phyloP scores from a whole-genome alignment of 2,329 filamentous ascomycete species.

The Ascochyta koolunga region DNA sequence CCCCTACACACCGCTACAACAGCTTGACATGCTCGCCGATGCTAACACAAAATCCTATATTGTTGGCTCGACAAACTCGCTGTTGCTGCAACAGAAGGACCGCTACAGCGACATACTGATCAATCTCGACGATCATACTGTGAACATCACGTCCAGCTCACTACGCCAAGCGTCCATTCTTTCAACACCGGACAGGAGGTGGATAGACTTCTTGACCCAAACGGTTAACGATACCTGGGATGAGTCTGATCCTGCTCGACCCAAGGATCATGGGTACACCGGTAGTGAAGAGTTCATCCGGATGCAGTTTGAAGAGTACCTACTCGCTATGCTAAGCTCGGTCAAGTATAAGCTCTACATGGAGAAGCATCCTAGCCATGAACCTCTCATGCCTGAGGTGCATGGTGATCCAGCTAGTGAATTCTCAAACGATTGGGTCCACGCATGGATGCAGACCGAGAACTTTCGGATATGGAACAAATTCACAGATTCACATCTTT shows the following conservation, averaged over 20 bases:
- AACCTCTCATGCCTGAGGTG: conserved; percentile 65
- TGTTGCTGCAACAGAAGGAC: conserved; percentile 91
- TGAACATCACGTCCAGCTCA: conserved; percentile 82
- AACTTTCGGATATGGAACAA: conserved; percentile 90
- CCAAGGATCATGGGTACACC: conserved; percentile 93
- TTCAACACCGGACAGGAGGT: conserved; percentile 85
- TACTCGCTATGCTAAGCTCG: conserved; percentile 83
- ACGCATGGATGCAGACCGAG: conserved; percentile 85
- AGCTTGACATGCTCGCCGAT: conserved; percentile 91
- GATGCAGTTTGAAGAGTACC: conserved; percentile 95
- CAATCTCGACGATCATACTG: conserved; percentile 87
- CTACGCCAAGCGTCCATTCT: conserved; percentile 77
- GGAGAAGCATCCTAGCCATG: conserved; percentile 55
- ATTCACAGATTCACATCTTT: conserved; percentile 77
- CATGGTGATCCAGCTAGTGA: conserved; percentile 86
- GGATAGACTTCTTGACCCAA: conserved; percentile 95
- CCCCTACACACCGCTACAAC: conserved; percentile 94
- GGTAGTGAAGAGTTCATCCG: conserved; percentile 98
- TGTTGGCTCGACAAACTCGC: conserved; percentile 93
- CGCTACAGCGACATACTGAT: conserved; percentile 95
- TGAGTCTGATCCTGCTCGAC: conserved; percentile 80
- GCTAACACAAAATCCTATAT: conserved; percentile 96
- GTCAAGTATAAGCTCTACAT: conserved; percentile 78
- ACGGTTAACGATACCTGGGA: conserved; percentile 98
- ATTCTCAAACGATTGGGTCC: conserved; percentile 82